These are phyloP conservation scores for Suillus weaverae DNA, from an alignment of 768 basidiomycete genomes.

Conservation along the genomic window DNA sequence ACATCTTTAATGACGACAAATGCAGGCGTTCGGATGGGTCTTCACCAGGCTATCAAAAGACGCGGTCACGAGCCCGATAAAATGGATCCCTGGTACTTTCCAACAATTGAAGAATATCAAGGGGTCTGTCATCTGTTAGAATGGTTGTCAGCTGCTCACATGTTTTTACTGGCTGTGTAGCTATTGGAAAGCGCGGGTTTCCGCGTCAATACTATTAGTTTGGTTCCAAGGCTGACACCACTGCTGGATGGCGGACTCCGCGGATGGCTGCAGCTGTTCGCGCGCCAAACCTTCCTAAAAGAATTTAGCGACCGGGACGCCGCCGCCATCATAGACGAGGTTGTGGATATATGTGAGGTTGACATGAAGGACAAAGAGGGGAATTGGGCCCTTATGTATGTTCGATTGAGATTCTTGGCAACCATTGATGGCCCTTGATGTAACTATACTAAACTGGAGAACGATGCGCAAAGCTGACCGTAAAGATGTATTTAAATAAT, in stretches of 20 bases:
- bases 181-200: constrained; percentile 60
- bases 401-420: constrained; percentile 65
- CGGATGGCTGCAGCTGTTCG: constrained; percentile 73
- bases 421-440: constrained; percentile 29
- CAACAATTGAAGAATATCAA: constrained; percentile 65
- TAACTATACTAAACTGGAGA: background rate
- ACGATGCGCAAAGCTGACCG: background rate
- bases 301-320: constrained; percentile 55
- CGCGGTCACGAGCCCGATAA: constrained; percentile 57
- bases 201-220: constrained; percentile 49
- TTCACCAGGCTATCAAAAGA: constrained; percentile 52
- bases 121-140: constrained; percentile 37
- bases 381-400: constrained; percentile 73
- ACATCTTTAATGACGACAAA: constrained; percentile 9
- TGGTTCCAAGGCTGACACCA: constrained; percentile 56
- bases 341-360: constrained; percentile 51
- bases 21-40: constrained; percentile 58
- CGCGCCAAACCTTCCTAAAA: constrained; percentile 56
- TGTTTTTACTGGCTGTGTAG: constrained; percentile 33
- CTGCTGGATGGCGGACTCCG: constrained; percentile 48
- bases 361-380: constrained; percentile 61
- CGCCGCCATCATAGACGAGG: constrained; percentile 59
- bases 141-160: constrained; percentile 3
- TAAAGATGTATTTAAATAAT: background rate
- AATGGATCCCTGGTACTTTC: constrained; percentile 86